Evolutionary conservation across 768 basidiomycete genomes (phyloP).

Genomic region (Phaeotremella fagi): DNA sequence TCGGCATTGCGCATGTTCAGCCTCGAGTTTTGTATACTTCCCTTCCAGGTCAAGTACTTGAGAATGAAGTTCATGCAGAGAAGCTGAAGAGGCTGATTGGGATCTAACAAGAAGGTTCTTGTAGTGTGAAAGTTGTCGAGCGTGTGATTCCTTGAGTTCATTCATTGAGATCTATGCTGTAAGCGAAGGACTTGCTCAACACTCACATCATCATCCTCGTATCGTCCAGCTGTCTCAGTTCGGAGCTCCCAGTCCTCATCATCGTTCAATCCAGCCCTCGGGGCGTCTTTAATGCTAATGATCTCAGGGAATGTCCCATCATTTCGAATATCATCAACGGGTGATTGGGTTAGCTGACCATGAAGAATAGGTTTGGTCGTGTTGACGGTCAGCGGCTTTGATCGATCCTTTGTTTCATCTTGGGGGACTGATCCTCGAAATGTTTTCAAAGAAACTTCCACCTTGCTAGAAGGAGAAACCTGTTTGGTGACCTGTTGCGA

Average conservation of each 20-base stretch:
- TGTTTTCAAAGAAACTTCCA: too few relatives aligned
- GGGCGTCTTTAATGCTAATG: neutral
- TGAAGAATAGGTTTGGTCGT: too few relatives aligned
- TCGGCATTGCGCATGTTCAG: slow-evolving; percentile 12
- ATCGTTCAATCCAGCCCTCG: neutral
- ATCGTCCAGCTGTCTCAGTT: slow-evolving; percentile 18
- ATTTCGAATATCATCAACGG: too few relatives aligned
- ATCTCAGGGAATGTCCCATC: neutral
- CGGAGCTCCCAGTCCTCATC: slow-evolving; percentile 23
- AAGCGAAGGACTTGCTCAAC: neutral
- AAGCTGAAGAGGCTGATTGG: slow-evolving; percentile 22
- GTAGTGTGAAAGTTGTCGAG: slow-evolving; percentile 20
- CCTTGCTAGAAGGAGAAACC: too few relatives aligned
- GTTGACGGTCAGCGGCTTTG: too few relatives aligned
- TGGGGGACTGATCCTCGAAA: too few relatives aligned
- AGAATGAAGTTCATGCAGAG: slow-evolving; percentile 19
- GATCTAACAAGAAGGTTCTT: slow-evolving; percentile 22
- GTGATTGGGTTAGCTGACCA: neutral
- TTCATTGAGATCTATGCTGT: slow-evolving; percentile 7
- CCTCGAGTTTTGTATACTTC: slow-evolving; percentile 4
- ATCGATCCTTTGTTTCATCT: too few relatives aligned
- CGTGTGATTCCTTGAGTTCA: slow-evolving; percentile 6
- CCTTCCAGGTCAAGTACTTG: slow-evolving; percentile 13
- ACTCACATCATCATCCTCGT: slow-evolving; percentile 9
- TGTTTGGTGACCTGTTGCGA: too few relatives aligned